Evolutionary conservation across 805 yeast species (phyloP).

Genomic region (Candida yuanshanica): DNA sequence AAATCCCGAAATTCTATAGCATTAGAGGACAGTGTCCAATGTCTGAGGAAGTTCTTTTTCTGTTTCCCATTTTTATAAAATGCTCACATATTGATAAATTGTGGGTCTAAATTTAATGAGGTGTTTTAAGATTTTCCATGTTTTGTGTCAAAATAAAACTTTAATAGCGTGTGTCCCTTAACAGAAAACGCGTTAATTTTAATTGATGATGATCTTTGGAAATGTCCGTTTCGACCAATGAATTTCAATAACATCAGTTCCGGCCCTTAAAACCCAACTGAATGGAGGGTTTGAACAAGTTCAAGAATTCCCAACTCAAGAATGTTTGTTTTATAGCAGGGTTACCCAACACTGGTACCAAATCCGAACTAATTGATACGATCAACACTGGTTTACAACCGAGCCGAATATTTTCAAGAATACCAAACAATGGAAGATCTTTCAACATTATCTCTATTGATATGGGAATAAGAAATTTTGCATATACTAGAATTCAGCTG

Average conservation of each 20-base stretch:
- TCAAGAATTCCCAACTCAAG: constrained; percentile 11
- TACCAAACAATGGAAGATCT: constrained; percentile 15
- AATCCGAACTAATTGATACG: constrained; percentile 6
- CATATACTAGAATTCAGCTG: constrained; percentile 24
- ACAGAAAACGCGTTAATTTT: too few species aligned
- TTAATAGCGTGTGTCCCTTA: too few species aligned
- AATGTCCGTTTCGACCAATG: too few species aligned
- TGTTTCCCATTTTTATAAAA: background rate
- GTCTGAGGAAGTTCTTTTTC: background rate
- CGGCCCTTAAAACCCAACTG: too few species aligned
- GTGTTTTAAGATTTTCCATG: too few species aligned
- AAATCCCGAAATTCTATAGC: background rate
- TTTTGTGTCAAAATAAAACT: too few species aligned
- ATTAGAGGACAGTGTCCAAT: background rate
- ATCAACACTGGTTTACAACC: constrained; percentile 4
- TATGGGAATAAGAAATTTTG: constrained; percentile 33
- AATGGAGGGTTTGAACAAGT: constrained; percentile 9
- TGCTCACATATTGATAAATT: background rate
- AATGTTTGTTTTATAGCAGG: constrained; percentile 15
- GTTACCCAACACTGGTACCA: constrained; percentile 11
- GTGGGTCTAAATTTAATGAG: background rate
- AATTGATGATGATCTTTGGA: too few species aligned
- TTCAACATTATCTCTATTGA: constrained; percentile 30
- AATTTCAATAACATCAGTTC: too few species aligned
- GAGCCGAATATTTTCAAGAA: constrained; percentile 8